Evolutionary conservation across 306 rosid species (phyloP).

Genomic region (Dalbergia cultrata): DNA sequence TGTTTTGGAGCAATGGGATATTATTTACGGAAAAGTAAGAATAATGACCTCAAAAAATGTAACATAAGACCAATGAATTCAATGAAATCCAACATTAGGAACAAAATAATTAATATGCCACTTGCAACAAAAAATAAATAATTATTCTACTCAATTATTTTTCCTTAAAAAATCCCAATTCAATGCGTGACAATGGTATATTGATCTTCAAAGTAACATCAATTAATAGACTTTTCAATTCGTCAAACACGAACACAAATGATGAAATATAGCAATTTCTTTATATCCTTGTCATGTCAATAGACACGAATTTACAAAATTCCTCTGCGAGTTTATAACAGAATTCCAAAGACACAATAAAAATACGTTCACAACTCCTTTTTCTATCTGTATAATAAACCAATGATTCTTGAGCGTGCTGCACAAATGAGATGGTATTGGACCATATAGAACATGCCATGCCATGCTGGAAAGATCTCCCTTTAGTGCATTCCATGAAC

Average conservation of each 20-base stretch:
- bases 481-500: conserved; percentile 14
- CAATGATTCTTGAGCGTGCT: background rate
- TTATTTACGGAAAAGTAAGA: no score
- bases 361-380: conserved; percentile 4
- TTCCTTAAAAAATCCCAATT: no score
- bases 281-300: conserved; percentile 16
- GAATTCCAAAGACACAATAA: conserved; percentile 3
- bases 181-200: background rate
- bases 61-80: background rate
- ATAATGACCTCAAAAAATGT: no score
- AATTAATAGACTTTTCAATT: background rate
- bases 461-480: background rate
- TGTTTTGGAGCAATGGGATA: no score
- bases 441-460: background rate
- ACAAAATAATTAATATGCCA: no score
- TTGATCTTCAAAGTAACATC: background rate
- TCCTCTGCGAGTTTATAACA: no score
- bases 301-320: background rate
- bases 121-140: no score
- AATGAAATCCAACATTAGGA: no score
- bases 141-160: no score
- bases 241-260: conserved; percentile 3
- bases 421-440: no score
- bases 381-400: background rate
- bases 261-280: conserved; percentile 2